phyloP scores from a whole-genome alignment of 169 alveolate species.

The Eimeria falciformis region DNA sequence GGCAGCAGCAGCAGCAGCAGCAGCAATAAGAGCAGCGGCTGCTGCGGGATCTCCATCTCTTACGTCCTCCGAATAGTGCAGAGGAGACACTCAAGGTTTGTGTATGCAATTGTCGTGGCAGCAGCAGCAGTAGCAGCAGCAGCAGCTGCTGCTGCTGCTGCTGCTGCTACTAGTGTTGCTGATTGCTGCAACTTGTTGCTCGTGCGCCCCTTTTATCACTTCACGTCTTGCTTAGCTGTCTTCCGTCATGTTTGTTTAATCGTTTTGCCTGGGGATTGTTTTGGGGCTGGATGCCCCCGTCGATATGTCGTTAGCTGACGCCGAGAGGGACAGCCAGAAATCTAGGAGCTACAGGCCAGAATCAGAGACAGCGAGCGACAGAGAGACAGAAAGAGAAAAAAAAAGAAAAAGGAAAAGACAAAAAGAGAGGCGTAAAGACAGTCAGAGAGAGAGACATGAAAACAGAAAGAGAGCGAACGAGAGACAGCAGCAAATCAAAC shows the following conservation, averaged over 20 bases:
- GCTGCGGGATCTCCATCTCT: not conserved
- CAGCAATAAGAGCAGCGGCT: not conserved
- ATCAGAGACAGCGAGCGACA: not conserved
- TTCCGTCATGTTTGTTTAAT: too few species aligned
- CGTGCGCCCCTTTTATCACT: too few species aligned
- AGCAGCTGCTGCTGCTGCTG: not conserved
- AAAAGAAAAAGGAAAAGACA: not conserved
- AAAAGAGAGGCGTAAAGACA: not conserved
- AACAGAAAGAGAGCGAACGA: not conserved
- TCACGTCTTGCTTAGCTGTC: too few species aligned
- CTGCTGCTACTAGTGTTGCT: not conserved
- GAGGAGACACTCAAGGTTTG: not conserved
- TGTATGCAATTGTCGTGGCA: not conserved
- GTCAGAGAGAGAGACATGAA: not conserved
- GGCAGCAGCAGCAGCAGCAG: constrained; percentile 24
- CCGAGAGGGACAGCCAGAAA: not conserved
- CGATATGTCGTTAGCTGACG: too few species aligned
- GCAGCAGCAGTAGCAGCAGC: not conserved
- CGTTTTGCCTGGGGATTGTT: too few species aligned
- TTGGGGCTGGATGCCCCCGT: too few species aligned
- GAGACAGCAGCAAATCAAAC: not conserved
- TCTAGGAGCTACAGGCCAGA: not conserved
- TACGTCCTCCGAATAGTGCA: not conserved
- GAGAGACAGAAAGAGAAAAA: not conserved
- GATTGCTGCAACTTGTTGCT: too few species aligned